Evolutionary conservation across 805 yeast genomes (phyloP).

Genomic region (Candida orba): DNA sequence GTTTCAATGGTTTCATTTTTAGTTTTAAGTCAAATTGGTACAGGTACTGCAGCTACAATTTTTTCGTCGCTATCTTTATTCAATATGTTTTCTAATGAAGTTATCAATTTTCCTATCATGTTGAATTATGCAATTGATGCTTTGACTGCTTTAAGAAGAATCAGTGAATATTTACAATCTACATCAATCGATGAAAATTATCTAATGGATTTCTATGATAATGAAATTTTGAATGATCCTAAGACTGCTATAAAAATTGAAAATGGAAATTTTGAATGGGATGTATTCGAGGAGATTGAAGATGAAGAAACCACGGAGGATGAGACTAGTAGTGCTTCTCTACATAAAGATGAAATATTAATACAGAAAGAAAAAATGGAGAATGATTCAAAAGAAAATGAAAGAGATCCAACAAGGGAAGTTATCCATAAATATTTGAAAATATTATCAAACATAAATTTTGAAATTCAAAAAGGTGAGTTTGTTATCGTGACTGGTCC

Average conservation of each 20-base stretch:
- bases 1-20: slow-evolving; percentile 48
- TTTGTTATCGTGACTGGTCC: slow-evolving; percentile 71
- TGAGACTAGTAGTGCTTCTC: background rate
- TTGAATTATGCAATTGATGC: slow-evolving; percentile 57
- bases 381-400: background rate
- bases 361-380: background rate
- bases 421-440: slow-evolving; percentile 6
- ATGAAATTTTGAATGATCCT: slow-evolving; percentile 3
- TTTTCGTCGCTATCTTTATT: slow-evolving; percentile 65
- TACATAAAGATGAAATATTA: background rate
- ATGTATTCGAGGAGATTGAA: slow-evolving; percentile 23
- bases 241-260: slow-evolving; percentile 40
- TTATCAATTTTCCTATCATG: slow-evolving; percentile 52
- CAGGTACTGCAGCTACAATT: slow-evolving; percentile 49
- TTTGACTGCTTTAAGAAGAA: slow-evolving; percentile 46
- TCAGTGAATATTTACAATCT: slow-evolving; percentile 44
- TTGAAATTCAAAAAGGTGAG: slow-evolving; percentile 55
- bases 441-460: slow-evolving; percentile 36
- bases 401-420: background rate
- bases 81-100: slow-evolving; percentile 49
- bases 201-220: slow-evolving; percentile 28
- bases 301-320: background rate
- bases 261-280: slow-evolving; percentile 63
- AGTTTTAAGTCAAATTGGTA: slow-evolving; percentile 28
- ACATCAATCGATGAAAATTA: slow-evolving; percentile 33